Percentiles rank a stretch among this genome's conserved stretches.
Evolutionary conservation across 495 filamentous ascomycete species (phyloP).

Genomic region (Penicillium bialowiezense): DNA sequence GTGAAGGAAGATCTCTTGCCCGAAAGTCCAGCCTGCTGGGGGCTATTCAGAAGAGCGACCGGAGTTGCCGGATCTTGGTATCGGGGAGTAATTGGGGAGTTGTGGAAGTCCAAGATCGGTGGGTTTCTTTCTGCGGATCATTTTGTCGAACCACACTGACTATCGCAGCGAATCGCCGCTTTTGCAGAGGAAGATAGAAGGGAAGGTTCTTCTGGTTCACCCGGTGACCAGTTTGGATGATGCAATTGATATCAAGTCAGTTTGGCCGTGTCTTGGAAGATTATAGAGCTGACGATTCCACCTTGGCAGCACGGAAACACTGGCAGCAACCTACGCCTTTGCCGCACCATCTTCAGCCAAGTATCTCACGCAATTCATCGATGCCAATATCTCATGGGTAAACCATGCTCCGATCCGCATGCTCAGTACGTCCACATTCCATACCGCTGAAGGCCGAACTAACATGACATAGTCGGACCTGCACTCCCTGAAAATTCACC

Average conservation of each 20-base stretch:
- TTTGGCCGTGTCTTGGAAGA: neutral
- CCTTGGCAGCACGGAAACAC: constrained; percentile 24
- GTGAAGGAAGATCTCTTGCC: constrained; percentile 17
- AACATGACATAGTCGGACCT: constrained; percentile 30
- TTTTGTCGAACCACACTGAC: constrained; percentile 2
- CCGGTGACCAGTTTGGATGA: constrained; percentile 42
- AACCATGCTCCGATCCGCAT: constrained; percentile 51
- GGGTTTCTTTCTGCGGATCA: neutral
- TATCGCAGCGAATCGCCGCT: constrained; percentile 22
- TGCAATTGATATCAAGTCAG: constrained; percentile 41
- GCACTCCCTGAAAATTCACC: constrained; percentile 31
- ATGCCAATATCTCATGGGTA: constrained; percentile 41
- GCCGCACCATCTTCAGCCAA: constrained; percentile 44
- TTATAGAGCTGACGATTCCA: neutral
- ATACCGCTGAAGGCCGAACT: neutral
- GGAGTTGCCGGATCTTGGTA: constrained; percentile 19
- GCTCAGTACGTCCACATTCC: constrained; percentile 24
- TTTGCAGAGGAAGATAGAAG: constrained; percentile 26
- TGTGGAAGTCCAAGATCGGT: constrained; percentile 31
- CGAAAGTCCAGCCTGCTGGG: constrained; percentile 22
- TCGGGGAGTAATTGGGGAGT: constrained; percentile 32
- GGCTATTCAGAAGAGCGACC: constrained; percentile 21
- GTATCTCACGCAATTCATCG: constrained; percentile 52
- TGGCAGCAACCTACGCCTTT: constrained; percentile 51
- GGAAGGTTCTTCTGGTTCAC: constrained; percentile 35